Evolutionary conservation across 1,284 basidiomycete species (phyloP).

Genomic region (Flammula alnicola): DNA sequence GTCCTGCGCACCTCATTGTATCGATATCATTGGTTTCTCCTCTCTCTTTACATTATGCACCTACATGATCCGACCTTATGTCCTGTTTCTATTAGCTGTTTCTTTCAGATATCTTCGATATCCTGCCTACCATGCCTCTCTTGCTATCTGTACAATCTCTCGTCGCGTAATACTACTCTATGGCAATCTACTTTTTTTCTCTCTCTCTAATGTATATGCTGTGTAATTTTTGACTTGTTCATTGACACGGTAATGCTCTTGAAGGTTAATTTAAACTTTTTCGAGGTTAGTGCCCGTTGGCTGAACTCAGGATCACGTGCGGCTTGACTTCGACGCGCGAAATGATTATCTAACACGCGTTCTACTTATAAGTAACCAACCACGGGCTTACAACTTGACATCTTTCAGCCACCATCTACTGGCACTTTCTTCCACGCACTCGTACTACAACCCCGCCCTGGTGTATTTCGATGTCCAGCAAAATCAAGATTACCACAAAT

Average conservation of each 20-base stretch:
- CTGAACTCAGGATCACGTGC: not conserved
- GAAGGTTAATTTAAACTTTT: not conserved
- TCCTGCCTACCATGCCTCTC: slow-evolving; percentile 18
- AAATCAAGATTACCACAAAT: slow-evolving; percentile 13
- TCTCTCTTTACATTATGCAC: slow-evolving; percentile 12
- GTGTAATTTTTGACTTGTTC: not conserved
- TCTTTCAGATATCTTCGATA: slow-evolving; percentile 14
- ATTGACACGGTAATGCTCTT: not conserved
- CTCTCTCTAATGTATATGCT: not conserved
- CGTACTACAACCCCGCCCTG: too few relatives aligned
- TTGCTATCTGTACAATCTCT: slow-evolving; percentile 23
- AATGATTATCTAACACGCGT: slow-evolving; percentile 22
- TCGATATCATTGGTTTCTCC: slow-evolving; percentile 18
- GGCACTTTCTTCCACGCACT: too few relatives aligned
- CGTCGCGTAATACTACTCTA: slow-evolving; percentile 24
- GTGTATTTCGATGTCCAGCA: not conserved
- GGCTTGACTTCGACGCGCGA: not conserved
- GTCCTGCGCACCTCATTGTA: slow-evolving; percentile 17
- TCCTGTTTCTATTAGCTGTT: slow-evolving; percentile 23
- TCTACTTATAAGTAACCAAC: not conserved
- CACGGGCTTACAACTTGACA: not conserved
- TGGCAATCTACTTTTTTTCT: slow-evolving; percentile 25
- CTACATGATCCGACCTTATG: slow-evolving; percentile 21
- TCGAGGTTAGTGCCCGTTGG: not conserved
- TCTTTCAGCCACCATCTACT: not conserved